Base-by-base conservation (phyloP, 108 stramenopile genomes). In the Fragilaria crotonensis region DNA sequence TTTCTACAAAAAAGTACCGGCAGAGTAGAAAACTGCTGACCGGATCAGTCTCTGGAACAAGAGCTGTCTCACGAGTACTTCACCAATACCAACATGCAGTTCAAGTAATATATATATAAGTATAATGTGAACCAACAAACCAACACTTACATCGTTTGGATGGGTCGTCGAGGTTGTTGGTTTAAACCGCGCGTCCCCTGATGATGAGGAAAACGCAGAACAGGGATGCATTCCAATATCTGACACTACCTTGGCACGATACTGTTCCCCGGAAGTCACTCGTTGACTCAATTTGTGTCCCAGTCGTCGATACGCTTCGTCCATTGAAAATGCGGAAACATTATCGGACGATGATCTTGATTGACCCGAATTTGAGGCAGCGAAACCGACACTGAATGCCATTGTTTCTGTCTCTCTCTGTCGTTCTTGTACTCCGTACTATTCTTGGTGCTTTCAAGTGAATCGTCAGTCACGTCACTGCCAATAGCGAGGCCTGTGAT, bases 261-360 rank as follows among this genome's bases (percentile, higher is more conserved):
- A 2, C 26, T 28, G 23, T 2, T 51, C 62, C 3, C 78, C 78
- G 28, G 60, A 66, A 17, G 63, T 69, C 25, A n/a, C n/a, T n/a
- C 73, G 60, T 30, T 48, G 29, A 27, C 67, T 69, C 11, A 79
- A 51, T 29, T 59, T 33, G 25, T 70, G 65, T 1, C 78, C 78
- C 25, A 73, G 30, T 45, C 69, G 51, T 30, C 62, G 58, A 44
- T 71, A 79, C 4, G 72, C 78, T 55, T 73, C 69, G 29, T 72
- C 71, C 45, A 60, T 9, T 17, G 41, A 44, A 9, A 44, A 9
- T 9, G 41, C 41, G 41, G 14, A 14, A 9, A 17, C 17, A 17
- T 9, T 44, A 9, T 44, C 41, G 14, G 9, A 14, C 41, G 41
- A 44, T 44, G 41, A 44, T 17, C 14, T 14, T 44, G 41, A 44